Evolutionary conservation across 495 filamentous ascomycete species (phyloP).

Genomic region (Geoglossum glabrum): DNA sequence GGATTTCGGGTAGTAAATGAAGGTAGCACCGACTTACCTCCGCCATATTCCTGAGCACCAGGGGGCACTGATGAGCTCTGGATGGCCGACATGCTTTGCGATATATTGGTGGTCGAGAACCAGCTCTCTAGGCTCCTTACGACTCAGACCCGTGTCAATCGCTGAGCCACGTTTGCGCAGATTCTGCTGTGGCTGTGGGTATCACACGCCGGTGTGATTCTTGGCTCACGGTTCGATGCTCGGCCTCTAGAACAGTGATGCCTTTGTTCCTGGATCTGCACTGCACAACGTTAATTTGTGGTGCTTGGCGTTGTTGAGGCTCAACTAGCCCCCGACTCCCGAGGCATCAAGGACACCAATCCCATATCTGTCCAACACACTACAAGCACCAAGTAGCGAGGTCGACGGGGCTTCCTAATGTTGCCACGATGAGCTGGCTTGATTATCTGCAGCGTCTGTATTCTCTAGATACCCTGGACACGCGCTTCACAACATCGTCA

Average conservation of each 20-base stretch:
- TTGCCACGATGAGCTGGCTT: conserved; percentile 18
- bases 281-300: not conserved
- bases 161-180: not conserved
- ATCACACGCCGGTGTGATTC: not conserved
- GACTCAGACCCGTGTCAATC: not conserved
- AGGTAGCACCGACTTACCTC: conserved; percentile 33
- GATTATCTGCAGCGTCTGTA: conserved; percentile 39
- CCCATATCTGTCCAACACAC: not conserved
- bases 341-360: not conserved
- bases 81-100: not conserved
- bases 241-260: not conserved
- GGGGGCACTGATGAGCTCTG: conserved; percentile 30
- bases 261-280: not conserved
- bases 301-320: not conserved
- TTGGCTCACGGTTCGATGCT: not conserved
- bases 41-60: conserved; percentile 56
- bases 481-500: conserved; percentile 61
- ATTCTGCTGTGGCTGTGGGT: not conserved
- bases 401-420: not conserved
- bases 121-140: not conserved
- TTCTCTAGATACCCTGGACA: conserved; percentile 82
- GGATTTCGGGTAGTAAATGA: not conserved
- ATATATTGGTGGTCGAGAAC: not conserved
- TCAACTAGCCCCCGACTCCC: not conserved
- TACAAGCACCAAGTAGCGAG: not conserved